Percentiles rank a stretch among this genome's conserved stretches.
phyloP scores from a whole-genome alignment of 2,329 filamentous ascomycete species.

The Apiospora kogelbergensis region DNA sequence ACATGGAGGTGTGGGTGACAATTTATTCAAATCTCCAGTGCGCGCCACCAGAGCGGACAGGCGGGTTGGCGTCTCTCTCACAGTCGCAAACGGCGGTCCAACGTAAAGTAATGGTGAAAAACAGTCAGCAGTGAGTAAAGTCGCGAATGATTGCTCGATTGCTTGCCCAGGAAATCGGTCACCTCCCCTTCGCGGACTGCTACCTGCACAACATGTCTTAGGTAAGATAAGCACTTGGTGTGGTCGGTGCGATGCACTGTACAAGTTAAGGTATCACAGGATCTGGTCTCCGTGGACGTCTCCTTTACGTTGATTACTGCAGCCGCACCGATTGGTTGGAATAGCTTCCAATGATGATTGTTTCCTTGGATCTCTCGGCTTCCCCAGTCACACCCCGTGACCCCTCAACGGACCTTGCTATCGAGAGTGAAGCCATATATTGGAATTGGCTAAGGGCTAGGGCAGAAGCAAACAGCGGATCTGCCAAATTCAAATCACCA shows the following conservation, averaged over 20 bases:
- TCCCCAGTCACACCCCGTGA: conserved; percentile 4
- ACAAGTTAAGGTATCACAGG: conserved; percentile 2
- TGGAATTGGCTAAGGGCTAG: background rate
- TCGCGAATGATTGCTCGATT: background rate
- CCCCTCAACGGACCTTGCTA: background rate
- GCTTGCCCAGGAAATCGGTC: too few relatives aligned
- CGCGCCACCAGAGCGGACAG: background rate
- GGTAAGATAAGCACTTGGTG: background rate
- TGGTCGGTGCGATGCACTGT: background rate
- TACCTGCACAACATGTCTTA: background rate
- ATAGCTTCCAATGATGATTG: background rate
- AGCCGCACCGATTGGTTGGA: background rate
- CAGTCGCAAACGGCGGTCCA: background rate
- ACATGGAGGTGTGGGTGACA: background rate
- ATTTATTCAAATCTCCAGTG: background rate
- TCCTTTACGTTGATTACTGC: background rate
- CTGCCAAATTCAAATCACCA: background rate
- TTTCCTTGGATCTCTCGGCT: background rate
- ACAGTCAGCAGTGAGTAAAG: background rate
- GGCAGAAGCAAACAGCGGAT: background rate
- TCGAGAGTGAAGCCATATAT: background rate
- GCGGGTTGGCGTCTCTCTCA: too few relatives aligned
- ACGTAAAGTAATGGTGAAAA: background rate
- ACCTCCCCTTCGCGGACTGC: background rate
- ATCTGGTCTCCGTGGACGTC: background rate